A percentile compares a stretch with the other conserved stretches of the same genome.
phyloP scores from a whole-genome alignment of 75 land plant species.

The Pinus tabuliformis region DNA sequence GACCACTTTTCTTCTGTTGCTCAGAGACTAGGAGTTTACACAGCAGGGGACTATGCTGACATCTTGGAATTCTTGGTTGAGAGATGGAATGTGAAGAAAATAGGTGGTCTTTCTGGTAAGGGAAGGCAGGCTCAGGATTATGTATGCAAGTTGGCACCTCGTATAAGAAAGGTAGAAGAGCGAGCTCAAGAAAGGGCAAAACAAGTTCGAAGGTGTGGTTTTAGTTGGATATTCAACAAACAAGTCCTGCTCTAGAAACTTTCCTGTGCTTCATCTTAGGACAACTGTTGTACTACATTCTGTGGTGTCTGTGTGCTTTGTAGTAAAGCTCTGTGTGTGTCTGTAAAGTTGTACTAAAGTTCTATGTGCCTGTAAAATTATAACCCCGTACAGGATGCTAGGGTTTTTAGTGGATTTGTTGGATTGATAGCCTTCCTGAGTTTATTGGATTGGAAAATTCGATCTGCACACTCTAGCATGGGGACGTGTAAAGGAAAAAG shows the following conservation, averaged over 20 bases:
- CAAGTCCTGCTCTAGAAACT: slow-evolving; percentile 22
- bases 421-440: too few species aligned
- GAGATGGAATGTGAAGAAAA: slow-evolving; percentile 45
- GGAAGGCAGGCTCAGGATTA: slow-evolving; percentile 46
- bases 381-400: too few species aligned
- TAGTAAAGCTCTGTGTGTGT: too few species aligned
- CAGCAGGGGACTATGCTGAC: slow-evolving; percentile 53
- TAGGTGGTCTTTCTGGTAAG: slow-evolving; percentile 46
- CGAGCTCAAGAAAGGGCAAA: slow-evolving; percentile 38
- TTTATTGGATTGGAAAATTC: too few species aligned
- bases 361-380: too few species aligned
- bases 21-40: slow-evolving; percentile 52
- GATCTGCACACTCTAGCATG: too few species aligned
- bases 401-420: too few species aligned
- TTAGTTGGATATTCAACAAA: slow-evolving; percentile 55
- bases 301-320: too few species aligned
- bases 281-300: rapidly evolving
- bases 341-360: too few species aligned
- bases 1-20: slow-evolving; percentile 52
- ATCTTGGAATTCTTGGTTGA: slow-evolving; percentile 53
- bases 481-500: too few species aligned
- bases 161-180: slow-evolving; percentile 47
- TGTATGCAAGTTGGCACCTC: slow-evolving; percentile 39
- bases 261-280: too few species aligned
- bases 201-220: slow-evolving; percentile 16